Base-by-base conservation (phyloP, 306 rosid genomes). In the Castanopsis chinensis region DNA sequence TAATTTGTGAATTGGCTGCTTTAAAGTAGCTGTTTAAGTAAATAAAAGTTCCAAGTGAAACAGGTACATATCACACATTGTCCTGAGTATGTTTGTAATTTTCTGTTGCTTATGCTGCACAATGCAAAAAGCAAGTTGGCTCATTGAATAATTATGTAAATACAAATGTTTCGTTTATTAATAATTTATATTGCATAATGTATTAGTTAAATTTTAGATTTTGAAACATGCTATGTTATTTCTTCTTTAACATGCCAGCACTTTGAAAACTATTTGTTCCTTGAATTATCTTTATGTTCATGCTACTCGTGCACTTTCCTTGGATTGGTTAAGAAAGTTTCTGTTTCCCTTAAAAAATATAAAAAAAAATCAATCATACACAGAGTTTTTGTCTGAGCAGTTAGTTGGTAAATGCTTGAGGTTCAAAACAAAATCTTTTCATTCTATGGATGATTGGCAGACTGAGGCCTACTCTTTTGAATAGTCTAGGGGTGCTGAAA, bases 31-130 rank as follows among this genome's bases (percentile, higher is more conserved):
- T 80, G 80, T 63, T 69, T 71, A 54, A 73, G 80, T 76, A 1
- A 65, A 35, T 67, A 80, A 12, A 72, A 71, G 75, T 86, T 83
- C 72, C 64, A 8, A 73, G 78, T 64, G 76, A 78, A 83, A 68
- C 85, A 76, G 85, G 85, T 83, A 79, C 71, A 69, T 61, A 61
- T 56, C 75, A 69, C 61, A 14, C 51, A 21, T 43, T 73, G 57
- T 57, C 55, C 23, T 13, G 41, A 76, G 65, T 77, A 30, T 69
- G 43, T 30, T 73, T 52, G 71, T 60, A 71, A 72, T 35, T 76
- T 69, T 41, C 52, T 85, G 83, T 82, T 76, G 56, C 65, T 37
- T 57, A 64, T 68, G 80, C 63, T 73, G 20, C 76, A 67, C 4
- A 69, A 30, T 55, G 14, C n/a, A 27, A 64, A 69, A 71, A 20